These are phyloP conservation scores for Ophiostoma sp. DNA, from an alignment of 2,329 filamentous ascomycete genomes.

Conservation along the genomic window DNA sequence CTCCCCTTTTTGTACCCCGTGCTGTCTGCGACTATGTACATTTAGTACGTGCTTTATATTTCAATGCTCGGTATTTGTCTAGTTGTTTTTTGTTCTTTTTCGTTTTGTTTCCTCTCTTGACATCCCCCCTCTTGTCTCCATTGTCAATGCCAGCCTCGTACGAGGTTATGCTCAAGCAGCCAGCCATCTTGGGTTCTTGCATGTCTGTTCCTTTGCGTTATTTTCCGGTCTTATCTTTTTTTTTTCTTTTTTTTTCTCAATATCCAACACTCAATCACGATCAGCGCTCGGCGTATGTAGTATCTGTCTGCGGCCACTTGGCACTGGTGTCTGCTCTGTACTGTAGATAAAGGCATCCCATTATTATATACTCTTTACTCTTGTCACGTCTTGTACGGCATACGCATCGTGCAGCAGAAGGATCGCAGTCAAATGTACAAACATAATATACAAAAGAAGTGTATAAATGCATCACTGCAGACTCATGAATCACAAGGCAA, in stretches of 20 bases:
- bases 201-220: neutral
- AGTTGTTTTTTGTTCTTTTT: neutral
- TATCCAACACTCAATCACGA: neutral
- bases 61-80: neutral
- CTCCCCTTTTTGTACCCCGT: slow-evolving; percentile 1
- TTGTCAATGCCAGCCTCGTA: neutral
- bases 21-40: neutral
- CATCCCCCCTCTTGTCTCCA: too few species aligned
- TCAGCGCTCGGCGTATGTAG: neutral
- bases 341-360: neutral
- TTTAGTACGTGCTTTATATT: neutral
- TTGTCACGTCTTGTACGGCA: too few species aligned
- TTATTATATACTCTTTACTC: neutral
- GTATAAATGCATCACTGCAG: neutral
- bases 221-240: neutral
- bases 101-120: neutral
- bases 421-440: neutral
- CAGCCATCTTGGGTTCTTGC: too few species aligned
- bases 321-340: neutral
- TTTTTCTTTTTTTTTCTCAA: neutral
- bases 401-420: neutral
- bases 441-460: neutral
- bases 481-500: neutral
- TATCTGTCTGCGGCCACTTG: neutral
- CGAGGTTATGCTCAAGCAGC: neutral